phyloP scores from a whole-genome alignment of 2,329 filamentous ascomycete species.

The Dactylellina parvicollis region DNA sequence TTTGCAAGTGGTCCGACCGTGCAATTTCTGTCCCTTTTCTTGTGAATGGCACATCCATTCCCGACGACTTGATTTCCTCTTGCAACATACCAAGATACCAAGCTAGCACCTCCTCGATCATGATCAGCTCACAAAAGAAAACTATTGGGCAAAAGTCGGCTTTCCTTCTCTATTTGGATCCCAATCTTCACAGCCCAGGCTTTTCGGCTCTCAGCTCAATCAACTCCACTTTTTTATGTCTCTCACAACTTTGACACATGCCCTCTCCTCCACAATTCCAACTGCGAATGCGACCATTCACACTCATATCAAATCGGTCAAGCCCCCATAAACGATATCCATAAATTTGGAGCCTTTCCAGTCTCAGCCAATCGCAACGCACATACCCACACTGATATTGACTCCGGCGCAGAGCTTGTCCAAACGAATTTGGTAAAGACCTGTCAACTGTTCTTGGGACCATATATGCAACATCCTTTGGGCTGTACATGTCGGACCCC shows the following conservation, averaged over 20 bases:
- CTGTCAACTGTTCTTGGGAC: slow-evolving; percentile 35
- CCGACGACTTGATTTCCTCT: slow-evolving; percentile 1
- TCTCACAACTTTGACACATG: slow-evolving; percentile 36
- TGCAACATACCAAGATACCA: background rate
- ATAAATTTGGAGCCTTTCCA: background rate
- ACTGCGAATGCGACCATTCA: slow-evolving; percentile 24
- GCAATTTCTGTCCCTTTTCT: background rate
- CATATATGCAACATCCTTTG: slow-evolving; percentile 36
- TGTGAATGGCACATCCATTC: slow-evolving; percentile 18
- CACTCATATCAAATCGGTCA: background rate
- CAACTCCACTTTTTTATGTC: slow-evolving; percentile 13
- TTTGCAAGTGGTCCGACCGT: slow-evolving; percentile 9
- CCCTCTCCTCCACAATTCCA: slow-evolving; percentile 23
- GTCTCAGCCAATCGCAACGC: slow-evolving; percentile 31
- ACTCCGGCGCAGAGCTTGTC: background rate
- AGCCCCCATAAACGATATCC: slow-evolving; percentile 1
- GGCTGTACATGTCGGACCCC: slow-evolving; percentile 34
- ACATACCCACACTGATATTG: background rate
- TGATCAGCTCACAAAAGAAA: background rate
- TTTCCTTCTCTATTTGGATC: background rate
- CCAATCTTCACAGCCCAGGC: slow-evolving; percentile 7
- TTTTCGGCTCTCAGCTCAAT: slow-evolving; percentile 5
- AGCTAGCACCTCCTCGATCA: background rate
- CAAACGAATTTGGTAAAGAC: slow-evolving; percentile 44
- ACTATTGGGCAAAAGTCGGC: slow-evolving; percentile 10